Evolutionary conservation across 2,329 filamentous ascomycete genomes (phyloP), one percentile per base, ranked within the genome.

Genomic region (Aspergillus pseudoglaucus): DNA sequence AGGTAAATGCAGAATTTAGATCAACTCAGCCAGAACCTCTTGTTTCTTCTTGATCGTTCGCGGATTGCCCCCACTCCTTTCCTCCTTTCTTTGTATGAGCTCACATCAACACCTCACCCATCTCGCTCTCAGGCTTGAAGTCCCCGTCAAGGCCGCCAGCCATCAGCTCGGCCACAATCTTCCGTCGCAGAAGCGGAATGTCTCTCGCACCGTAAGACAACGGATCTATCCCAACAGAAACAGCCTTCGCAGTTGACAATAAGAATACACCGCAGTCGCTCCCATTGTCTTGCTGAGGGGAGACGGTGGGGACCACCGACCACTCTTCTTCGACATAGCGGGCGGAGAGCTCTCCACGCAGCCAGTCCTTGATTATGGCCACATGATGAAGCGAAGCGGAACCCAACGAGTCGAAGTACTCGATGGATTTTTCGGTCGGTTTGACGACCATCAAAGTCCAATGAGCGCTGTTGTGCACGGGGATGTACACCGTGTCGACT

Each of bases 241-340:
- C 64, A 47, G 74, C 68, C 52, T 75, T 75, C 43, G 74, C 74
- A 4, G 69, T 75, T 8, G 73, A 74, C 17, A 75, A 60, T 17
- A 74, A 63, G 52, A 76, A 77, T 2, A 75, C 73, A n/a, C 74
- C 74, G 48, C 74, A 77, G 49, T 77, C 74, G 46, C 66, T 70
- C 23, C 67, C 66, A 50, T 77, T 77, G 48, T 69, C 55, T 51
- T 77, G 74, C 48, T 65, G 64, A 6, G 74, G 73, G 5, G 70
- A 72, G 5, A 55, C 38, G 2, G 68, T 68, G 4, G 64, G 60
- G 17, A 70, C 59, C 5, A 70, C 58, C 2, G 51, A 57, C 74
- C 74, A 77, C 47, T 76, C 72, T 1, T 65, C 60, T 27, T 72
- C 70, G 17, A 65, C 57, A 50, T 64, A 76, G 18, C 56, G 57